Evolutionary conservation across 768 basidiomycete genomes (phyloP).

Genomic region (Trametes cinnabarina): DNA sequence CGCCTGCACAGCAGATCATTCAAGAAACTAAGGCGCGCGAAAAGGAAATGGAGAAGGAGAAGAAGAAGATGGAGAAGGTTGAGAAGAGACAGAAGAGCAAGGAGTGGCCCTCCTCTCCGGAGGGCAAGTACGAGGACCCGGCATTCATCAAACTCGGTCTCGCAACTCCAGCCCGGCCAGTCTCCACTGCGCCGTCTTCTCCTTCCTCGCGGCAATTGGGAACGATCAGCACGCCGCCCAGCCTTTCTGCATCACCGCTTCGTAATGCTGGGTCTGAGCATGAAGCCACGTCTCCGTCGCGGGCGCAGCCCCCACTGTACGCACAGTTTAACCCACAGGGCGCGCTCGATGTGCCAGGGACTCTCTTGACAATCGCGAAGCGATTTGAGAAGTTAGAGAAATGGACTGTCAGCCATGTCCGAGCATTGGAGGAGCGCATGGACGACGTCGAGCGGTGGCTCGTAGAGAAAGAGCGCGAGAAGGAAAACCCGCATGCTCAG

Average conservation of each 20-base stretch:
- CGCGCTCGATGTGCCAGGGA: conserved; percentile 70
- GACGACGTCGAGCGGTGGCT: conserved; percentile 89
- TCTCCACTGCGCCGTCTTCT: conserved; percentile 56
- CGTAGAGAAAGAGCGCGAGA: conserved; percentile 79
- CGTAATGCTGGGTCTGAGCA: conserved; percentile 39
- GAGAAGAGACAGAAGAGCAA: conserved; percentile 25
- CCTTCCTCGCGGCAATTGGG: conserved; percentile 61
- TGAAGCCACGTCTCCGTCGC: conserved; percentile 45
- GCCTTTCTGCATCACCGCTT: conserved; percentile 65
- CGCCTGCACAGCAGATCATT: conserved; percentile 82
- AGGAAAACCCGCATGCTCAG: conserved; percentile 32
- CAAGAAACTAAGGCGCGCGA: conserved; percentile 68
- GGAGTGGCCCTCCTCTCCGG: conserved; percentile 55
- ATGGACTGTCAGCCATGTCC: conserved; percentile 86
- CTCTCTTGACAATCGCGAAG: conserved; percentile 69
- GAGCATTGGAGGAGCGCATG: conserved; percentile 89
- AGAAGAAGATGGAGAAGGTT: conserved; percentile 33
- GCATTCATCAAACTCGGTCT: conserved; percentile 52
- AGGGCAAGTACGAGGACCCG: conserved; percentile 57
- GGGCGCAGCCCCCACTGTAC: conserved; percentile 68
- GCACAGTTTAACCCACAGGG: conserved; percentile 74
- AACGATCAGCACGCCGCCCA: conserved; percentile 47
- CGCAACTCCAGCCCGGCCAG: conserved; percentile 46
- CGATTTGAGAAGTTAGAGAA: conserved; percentile 88
- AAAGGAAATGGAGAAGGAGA: conserved; percentile 49